A percentile compares a stretch with the other conserved stretches of the same genome.
phyloP scores from a whole-genome alignment of 495 filamentous ascomycete species.

The Penicillium waksmanii region DNA sequence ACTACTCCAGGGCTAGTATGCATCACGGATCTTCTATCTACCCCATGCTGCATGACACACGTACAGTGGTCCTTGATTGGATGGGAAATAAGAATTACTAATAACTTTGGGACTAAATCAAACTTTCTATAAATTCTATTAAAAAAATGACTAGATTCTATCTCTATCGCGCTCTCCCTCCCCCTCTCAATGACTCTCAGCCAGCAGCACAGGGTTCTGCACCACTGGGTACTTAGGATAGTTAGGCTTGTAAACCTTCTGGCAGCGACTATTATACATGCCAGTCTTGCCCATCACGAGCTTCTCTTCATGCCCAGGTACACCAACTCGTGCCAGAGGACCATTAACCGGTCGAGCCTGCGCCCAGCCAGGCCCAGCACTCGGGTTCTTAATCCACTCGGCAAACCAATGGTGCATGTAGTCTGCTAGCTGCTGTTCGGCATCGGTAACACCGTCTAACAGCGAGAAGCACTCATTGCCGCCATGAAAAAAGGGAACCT shows the following conservation, averaged over 20 bases:
- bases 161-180: too few relatives aligned
- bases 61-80: too few relatives aligned
- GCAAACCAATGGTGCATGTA: slow-evolving; percentile 33
- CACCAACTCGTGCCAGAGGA: slow-evolving; percentile 26
- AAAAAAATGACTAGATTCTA: too few relatives aligned
- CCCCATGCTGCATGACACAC: too few relatives aligned
- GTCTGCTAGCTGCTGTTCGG: slow-evolving; percentile 28
- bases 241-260: slow-evolving; percentile 25
- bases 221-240: slow-evolving; percentile 29
- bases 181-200: slow-evolving; percentile 1
- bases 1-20: too few relatives aligned
- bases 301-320: slow-evolving; percentile 25
- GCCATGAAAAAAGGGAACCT: slow-evolving; percentile 36
- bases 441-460: slow-evolving; percentile 22
- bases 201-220: slow-evolving; percentile 22
- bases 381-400: slow-evolving; percentile 29
- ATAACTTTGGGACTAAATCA: too few relatives aligned
- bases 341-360: slow-evolving; percentile 25
- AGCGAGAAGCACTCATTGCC: slow-evolving; percentile 32
- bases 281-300: slow-evolving; percentile 25
- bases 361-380: slow-evolving; percentile 29
- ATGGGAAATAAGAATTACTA: too few relatives aligned
- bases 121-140: too few relatives aligned
- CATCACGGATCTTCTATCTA: too few relatives aligned
- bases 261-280: slow-evolving; percentile 29